Evolutionary conservation across 441 rosid genomes (phyloP).

Genomic region (Metrosideros polymorpha): DNA sequence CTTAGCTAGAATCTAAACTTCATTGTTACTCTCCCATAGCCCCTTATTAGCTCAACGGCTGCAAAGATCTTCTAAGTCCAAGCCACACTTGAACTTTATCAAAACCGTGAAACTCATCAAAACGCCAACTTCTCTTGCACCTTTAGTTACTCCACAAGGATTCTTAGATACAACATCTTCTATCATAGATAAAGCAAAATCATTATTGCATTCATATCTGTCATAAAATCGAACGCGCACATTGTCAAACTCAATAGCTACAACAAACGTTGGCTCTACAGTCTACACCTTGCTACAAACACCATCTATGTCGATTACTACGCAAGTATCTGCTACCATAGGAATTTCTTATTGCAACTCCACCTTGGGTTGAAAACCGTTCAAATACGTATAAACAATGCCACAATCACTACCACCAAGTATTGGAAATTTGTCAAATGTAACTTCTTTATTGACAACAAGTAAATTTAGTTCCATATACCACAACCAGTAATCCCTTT

Average conservation of each 20-base stretch:
- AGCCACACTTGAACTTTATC: fast-evolving
- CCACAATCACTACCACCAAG: background rate
- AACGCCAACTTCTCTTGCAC: background rate
- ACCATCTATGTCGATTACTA: background rate
- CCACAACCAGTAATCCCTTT: background rate
- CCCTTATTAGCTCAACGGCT: background rate
- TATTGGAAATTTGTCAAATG: background rate
- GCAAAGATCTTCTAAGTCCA: no score
- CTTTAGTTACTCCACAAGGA: background rate
- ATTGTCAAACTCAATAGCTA: background rate
- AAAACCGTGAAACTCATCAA: no score
- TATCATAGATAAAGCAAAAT: background rate
- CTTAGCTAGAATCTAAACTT: no score
- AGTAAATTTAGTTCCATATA: background rate
- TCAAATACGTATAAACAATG: background rate
- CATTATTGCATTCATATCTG: background rate
- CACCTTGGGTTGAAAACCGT: background rate
- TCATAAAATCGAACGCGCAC: background rate
- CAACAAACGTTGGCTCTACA: background rate
- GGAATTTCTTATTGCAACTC: background rate
- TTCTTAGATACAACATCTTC: fast-evolving
- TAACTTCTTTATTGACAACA: background rate
- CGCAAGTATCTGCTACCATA: background rate
- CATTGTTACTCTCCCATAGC: background rate
- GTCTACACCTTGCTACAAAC: background rate